Percentiles rank a stretch among this genome's conserved stretches.
Conservation (phyloP, 2,329 filamentous ascomycete species). For the Penicillium sp. region DNA sequence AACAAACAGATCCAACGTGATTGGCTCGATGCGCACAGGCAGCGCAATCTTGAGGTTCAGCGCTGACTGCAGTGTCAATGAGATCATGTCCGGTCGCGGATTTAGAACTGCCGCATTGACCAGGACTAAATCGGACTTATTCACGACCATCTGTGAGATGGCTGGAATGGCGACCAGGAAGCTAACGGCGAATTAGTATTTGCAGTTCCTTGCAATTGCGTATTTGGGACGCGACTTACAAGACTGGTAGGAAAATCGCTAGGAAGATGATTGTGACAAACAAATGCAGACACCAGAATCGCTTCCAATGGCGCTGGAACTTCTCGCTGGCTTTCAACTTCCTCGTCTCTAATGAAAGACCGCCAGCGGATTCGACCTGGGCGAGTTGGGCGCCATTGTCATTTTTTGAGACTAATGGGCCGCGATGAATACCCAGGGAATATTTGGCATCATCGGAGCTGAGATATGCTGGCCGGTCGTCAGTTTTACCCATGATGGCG, state of each 20-base stretch:
- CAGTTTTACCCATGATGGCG: slow-evolving; percentile 24
- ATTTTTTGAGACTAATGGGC: slow-evolving; percentile 24
- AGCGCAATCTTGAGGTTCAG: slow-evolving; percentile 39
- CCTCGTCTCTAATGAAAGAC: slow-evolving; percentile 27
- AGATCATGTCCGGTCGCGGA: slow-evolving; percentile 34
- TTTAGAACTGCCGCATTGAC: slow-evolving; percentile 37
- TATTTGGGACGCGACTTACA: slow-evolving; percentile 29
- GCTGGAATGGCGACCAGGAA: slow-evolving; percentile 44
- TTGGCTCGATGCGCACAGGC: slow-evolving; percentile 38
- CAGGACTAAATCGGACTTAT: slow-evolving; percentile 40
- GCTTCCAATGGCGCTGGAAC: slow-evolving; percentile 37
- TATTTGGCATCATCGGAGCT: slow-evolving; percentile 31
- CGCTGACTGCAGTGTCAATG: slow-evolving; percentile 37
- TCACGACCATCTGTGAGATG: slow-evolving; percentile 41
- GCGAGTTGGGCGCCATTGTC: slow-evolving; percentile 24
- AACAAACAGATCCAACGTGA: slow-evolving; percentile 37
- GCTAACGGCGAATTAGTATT: slow-evolving; percentile 23
- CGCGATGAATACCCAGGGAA: slow-evolving; percentile 32
- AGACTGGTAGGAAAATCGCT: slow-evolving; percentile 42
- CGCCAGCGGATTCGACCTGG: slow-evolving; percentile 30
- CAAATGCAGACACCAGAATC: slow-evolving; percentile 42
- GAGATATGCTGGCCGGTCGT: slow-evolving; percentile 28
- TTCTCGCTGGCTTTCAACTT: slow-evolving; percentile 28
- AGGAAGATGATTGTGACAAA: slow-evolving; percentile 38
- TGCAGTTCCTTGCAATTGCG: background rate